Evolutionary conservation across 2,329 filamentous ascomycete species (phyloP), one percentile per base, ranked within the genome.

Genomic region (Colletotrichum ledebouriae): DNA sequence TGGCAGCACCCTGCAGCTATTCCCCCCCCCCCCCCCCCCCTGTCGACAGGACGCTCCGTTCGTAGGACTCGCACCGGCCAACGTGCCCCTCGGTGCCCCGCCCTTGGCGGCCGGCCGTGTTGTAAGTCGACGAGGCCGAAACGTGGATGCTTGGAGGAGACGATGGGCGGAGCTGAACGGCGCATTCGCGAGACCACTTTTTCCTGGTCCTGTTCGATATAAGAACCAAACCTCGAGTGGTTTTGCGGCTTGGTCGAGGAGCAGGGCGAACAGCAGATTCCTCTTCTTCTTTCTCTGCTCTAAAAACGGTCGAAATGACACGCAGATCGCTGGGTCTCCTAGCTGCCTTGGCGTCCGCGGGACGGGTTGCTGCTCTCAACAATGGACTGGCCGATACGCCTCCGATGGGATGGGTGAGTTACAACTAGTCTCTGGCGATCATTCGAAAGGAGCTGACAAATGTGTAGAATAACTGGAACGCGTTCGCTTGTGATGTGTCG

Each of bases 371-470:
- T 33, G 71, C 71, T 29, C 37, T 72, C 52, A 68, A 50, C 13
- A 72, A 72, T 29, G 71, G 71, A 6, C 46, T 72, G 50, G 71
- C 71, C 20, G 52, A 60, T 9, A 73, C 71, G 37, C 71, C 71
- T 33, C 71, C 69, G 3, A 72, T 73, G 70, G 71, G 71, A 59
- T 73, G 71, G 69, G 71, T 72, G 56, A 22, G 60, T 56, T 7
- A 12, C 33, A 22, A 11, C 10, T 25, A 25, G 33, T 13, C 25
- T 33, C 2, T 9, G 3, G 2, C 2, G 2, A n/a, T 25, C n/a
- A 25, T 3, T 4, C 4, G 2, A 1, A 29, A 17, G 5, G 1
- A 4, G 6, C 55, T 65, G 15, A 67, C 11, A 3, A 11, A 11
- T 5, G 4, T n/a, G 12, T 15, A 70, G 68, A 70, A 70, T 52